These are phyloP conservation scores for Penicillium maclennaniae DNA, from an alignment of 495 filamentous ascomycete genomes.

Conservation along the genomic window DNA sequence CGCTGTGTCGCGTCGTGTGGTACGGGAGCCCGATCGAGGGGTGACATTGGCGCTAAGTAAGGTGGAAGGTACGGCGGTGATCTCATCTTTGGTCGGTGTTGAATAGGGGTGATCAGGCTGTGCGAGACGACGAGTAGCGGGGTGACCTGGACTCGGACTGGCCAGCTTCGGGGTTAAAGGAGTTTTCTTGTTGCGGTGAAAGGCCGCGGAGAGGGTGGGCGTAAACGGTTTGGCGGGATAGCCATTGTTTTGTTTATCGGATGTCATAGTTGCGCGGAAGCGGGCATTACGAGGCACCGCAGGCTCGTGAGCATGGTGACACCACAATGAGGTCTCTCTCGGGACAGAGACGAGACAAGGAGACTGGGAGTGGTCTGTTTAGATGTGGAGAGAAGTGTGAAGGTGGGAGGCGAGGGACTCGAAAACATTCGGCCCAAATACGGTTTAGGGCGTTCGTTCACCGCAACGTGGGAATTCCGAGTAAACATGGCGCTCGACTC, in stretches of 20 bases:
- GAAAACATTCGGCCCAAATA: slow-evolving; percentile 24
- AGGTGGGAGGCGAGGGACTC: slow-evolving; percentile 14
- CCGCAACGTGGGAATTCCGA: slow-evolving; percentile 26
- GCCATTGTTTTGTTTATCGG: slow-evolving; percentile 52
- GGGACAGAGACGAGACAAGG: background rate
- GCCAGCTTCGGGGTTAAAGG: slow-evolving; percentile 52
- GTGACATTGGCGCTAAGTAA: slow-evolving; percentile 66
- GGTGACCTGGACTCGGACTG: slow-evolving; percentile 29
- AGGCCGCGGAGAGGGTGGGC: slow-evolving; percentile 47
- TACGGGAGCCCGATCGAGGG: slow-evolving; percentile 65
- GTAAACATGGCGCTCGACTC: background rate
- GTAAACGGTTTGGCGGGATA: slow-evolving; percentile 46
- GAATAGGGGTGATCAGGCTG: slow-evolving; percentile 32
- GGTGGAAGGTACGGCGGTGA: slow-evolving; percentile 44
- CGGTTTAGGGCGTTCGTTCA: slow-evolving; percentile 27
- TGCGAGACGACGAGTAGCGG: slow-evolving; percentile 36
- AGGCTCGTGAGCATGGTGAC: slow-evolving; percentile 38
- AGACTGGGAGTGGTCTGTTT: slow-evolving; percentile 10
- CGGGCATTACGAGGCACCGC: slow-evolving; percentile 38
- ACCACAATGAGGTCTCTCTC: slow-evolving; percentile 8
- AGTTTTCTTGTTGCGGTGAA: slow-evolving; percentile 34
- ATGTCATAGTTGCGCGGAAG: slow-evolving; percentile 44
- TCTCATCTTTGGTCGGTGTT: slow-evolving; percentile 34
- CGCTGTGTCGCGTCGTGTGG: slow-evolving; percentile 60
- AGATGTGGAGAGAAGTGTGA: slow-evolving; percentile 3